Conservation (phyloP, 805 yeast genomes). For the Kuraishia piskuri region DNA sequence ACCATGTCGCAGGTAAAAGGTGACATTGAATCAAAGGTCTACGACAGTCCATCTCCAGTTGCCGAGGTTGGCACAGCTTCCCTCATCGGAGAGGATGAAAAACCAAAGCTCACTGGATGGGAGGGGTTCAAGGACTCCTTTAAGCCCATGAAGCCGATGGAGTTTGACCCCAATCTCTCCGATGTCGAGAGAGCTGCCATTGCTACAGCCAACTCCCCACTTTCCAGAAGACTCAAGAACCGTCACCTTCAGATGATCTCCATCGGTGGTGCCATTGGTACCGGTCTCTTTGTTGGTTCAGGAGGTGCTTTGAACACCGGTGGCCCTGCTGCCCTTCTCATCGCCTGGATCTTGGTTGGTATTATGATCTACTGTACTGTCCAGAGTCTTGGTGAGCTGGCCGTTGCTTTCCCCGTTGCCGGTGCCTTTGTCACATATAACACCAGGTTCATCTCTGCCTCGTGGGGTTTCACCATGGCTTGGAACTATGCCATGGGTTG, state of each 20-base stretch:
- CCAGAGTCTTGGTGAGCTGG: conserved; percentile 58
- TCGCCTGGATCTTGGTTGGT: conserved; percentile 52
- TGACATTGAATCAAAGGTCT: background rate
- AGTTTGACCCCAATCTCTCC: conserved; percentile 33
- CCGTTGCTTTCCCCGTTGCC: conserved; percentile 52
- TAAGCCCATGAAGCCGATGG: conserved; percentile 22
- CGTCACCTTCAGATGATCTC: conserved; percentile 67
- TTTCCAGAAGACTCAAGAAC: conserved; percentile 38
- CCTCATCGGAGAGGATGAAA: background rate
- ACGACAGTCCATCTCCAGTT: background rate
- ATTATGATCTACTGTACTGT: conserved; percentile 53
- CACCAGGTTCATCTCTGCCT: conserved; percentile 47
- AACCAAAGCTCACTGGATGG: background rate
- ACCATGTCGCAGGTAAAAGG: background rate
- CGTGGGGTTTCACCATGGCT: conserved; percentile 56
- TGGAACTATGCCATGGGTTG: conserved; percentile 51
- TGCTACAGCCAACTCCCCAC: conserved; percentile 40
- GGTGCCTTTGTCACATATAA: conserved; percentile 57
- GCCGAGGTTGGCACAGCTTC: background rate
- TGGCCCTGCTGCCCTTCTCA: conserved; percentile 71
- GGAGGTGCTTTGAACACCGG: conserved; percentile 52
- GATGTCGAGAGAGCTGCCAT: conserved; percentile 39
- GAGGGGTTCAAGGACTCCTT: conserved; percentile 19
- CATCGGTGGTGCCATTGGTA: conserved; percentile 77
- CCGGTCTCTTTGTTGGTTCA: conserved; percentile 74